phyloP scores from a whole-genome alignment of 2,329 filamentous ascomycete species.

The Dendrostoma leiphaemia region DNA sequence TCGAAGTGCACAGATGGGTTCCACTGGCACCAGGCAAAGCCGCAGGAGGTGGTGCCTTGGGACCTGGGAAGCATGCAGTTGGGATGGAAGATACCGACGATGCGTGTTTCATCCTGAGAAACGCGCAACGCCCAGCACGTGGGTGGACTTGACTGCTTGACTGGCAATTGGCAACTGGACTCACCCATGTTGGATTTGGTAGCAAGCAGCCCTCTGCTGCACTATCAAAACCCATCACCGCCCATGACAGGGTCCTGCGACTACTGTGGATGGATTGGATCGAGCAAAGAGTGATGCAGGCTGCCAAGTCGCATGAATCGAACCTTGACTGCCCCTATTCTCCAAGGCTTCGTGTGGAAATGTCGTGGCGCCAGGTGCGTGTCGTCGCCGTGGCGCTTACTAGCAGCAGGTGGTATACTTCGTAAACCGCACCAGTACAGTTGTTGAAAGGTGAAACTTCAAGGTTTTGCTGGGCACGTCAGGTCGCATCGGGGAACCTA shows the following conservation, averaged over 20 bases:
- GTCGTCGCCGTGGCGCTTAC: conserved; percentile 6
- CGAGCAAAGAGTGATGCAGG: background rate
- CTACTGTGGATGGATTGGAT: background rate
- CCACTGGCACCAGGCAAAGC: conserved; percentile 6
- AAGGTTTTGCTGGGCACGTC: background rate
- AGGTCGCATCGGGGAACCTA: too few relatives aligned
- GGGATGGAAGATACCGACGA: conserved; percentile 2
- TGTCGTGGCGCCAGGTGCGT: background rate
- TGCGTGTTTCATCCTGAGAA: conserved; percentile 17
- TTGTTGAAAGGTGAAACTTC: background rate
- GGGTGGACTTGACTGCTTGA: too few relatives aligned
- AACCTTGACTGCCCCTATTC: background rate
- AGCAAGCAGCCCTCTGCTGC: conserved; percentile 1
- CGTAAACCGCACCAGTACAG: too few relatives aligned
- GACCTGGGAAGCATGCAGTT: background rate
- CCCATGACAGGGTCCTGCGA: background rate
- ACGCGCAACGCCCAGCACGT: too few relatives aligned
- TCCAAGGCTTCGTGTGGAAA: background rate
- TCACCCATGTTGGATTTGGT: conserved; percentile 16
- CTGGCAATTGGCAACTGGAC: background rate
- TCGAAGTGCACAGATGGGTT: conserved; percentile 14
- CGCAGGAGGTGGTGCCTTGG: background rate
- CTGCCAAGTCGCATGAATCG: background rate
- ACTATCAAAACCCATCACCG: background rate
- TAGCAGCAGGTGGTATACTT: too few relatives aligned